Conservation (phyloP, 1,284 basidiomycete species). For the Cryptococcus neoformans region DNA sequence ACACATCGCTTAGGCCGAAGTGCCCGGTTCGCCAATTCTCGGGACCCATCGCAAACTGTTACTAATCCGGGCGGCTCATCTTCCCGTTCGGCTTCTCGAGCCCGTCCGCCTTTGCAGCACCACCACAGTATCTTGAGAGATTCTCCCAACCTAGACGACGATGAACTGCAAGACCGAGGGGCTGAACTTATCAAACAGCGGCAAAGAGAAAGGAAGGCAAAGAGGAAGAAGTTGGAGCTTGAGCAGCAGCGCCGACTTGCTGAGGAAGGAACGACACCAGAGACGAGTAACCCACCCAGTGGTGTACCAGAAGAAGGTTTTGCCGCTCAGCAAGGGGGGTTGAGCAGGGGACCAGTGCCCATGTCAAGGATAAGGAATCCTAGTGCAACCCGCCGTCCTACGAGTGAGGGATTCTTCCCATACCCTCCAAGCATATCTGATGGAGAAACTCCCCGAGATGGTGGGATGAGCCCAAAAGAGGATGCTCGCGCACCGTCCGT, state of each 20-base stretch:
- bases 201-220: constrained; percentile 52
- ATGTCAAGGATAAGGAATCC: constrained; percentile 19
- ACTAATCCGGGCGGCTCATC: constrained; percentile 13
- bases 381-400: constrained; percentile 9
- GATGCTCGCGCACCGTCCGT: constrained; percentile 23
- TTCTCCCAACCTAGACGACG: constrained; percentile 49
- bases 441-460: constrained; percentile 23
- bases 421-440: constrained; percentile 21
- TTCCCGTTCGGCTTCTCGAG: constrained; percentile 27
- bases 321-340: constrained; percentile 17
- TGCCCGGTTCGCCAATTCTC: constrained; percentile 4
- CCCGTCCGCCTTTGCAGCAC: constrained; percentile 6
- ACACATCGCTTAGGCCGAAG: constrained; percentile 16
- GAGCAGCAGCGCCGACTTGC: constrained; percentile 23
- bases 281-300: constrained; percentile 16
- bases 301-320: constrained; percentile 16
- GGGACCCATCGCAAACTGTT: constrained; percentile 2
- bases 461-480: constrained; percentile 21
- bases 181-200: constrained; percentile 56
- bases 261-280: constrained; percentile 18
- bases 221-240: constrained; percentile 27
- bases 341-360: constrained; percentile 1
- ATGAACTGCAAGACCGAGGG: constrained; percentile 53
- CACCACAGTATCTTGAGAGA: constrained; percentile 1
- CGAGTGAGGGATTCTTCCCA: constrained; percentile 20